Evolutionary conservation across 2,329 filamentous ascomycete species (phyloP).

Genomic region (Sclerotinia spermophila): DNA sequence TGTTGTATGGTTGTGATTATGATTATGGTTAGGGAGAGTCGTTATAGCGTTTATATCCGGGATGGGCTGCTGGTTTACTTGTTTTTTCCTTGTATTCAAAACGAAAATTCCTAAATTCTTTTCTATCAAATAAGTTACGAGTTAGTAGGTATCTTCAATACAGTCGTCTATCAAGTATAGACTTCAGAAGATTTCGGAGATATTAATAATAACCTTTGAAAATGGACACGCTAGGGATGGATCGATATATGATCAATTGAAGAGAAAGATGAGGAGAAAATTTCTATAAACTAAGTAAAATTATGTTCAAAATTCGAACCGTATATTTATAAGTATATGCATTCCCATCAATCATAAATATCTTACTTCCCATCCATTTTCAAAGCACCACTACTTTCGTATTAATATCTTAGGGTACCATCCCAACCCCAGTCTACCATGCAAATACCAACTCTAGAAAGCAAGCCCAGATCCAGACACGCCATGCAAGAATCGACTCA

Average conservation of each 20-base stretch:
- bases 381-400: not conserved
- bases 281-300: not conserved
- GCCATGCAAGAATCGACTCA: not conserved
- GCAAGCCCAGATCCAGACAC: not conserved
- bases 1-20: not conserved
- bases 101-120: not conserved
- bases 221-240: not conserved
- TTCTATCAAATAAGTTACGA: not conserved
- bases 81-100: not conserved
- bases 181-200: not conserved
- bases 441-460: not conserved
- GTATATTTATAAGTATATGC: not conserved
- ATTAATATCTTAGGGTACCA: not conserved
- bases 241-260: not conserved
- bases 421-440: not conserved
- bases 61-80: not conserved
- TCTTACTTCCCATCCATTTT: not conserved
- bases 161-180: not conserved
- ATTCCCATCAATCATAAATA: not conserved
- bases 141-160: not conserved
- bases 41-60: too few species aligned
- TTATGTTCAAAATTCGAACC: not conserved
- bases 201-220: not conserved
- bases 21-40: too few species aligned
- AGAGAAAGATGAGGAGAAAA: not conserved